Evolutionary conservation across 805 yeast genomes (phyloP).

Genomic region (Cyberlindnera maclurae): DNA sequence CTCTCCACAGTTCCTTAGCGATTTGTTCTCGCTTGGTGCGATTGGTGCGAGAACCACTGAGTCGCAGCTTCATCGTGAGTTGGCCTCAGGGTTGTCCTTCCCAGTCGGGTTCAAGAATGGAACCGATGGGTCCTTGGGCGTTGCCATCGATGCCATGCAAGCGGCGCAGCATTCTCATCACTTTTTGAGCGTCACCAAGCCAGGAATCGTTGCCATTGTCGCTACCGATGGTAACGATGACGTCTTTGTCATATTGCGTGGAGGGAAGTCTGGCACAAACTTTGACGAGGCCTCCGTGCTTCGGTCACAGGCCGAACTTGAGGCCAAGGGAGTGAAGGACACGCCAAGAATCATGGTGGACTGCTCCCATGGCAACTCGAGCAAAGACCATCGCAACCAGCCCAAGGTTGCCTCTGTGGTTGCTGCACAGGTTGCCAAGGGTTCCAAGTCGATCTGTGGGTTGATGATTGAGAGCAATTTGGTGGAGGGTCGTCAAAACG

Average conservation of each 20-base stretch:
- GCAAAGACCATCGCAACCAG: conserved; percentile 86
- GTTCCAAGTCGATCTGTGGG: conserved; percentile 77
- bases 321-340: conserved; percentile 32
- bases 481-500: conserved; percentile 88
- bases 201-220: conserved; percentile 93
- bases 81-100: conserved; percentile 94
- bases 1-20: conserved; percentile 92
- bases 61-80: conserved; percentile 94
- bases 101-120: conserved; percentile 98
- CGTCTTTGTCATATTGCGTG: conserved; percentile 87
- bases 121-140: conserved; percentile 92
- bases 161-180: conserved; percentile 93
- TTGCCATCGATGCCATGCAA: conserved; percentile 88
- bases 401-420: conserved; percentile 78
- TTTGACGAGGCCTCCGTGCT: conserved; percentile 70
- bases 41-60: conserved; percentile 99
- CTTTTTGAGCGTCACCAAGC: conserved; percentile 90
- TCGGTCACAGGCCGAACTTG: conserved; percentile 55
- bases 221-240: conserved; percentile 92
- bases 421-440: conserved; percentile 70
- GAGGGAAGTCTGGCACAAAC: conserved; percentile 92
- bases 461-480: conserved; percentile 95
- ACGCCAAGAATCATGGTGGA: conserved; percentile 83
- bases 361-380: conserved; percentile 95
- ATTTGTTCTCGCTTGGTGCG: conserved; percentile 92